Evolutionary conservation across 192 early-diverging fungal species (phyloP).

Genomic region (Mortierella alpina): DNA sequence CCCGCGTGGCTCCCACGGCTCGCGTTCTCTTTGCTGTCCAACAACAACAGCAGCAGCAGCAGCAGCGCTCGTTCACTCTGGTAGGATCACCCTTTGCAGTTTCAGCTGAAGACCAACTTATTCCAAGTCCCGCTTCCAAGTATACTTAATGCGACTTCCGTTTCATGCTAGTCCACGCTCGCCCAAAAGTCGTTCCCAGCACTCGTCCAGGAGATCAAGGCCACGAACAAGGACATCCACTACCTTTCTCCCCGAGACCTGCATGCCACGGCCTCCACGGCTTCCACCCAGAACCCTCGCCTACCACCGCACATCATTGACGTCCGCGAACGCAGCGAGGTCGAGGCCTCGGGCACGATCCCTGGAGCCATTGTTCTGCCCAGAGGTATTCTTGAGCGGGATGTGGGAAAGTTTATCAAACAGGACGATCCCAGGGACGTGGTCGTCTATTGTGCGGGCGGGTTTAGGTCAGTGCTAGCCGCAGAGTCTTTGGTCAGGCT

Average conservation of each 20-base stretch:
- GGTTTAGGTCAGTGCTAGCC: constrained; percentile 59
- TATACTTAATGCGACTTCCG: neutral
- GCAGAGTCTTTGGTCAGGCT: constrained; percentile 61
- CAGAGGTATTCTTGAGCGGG: constrained; percentile 59
- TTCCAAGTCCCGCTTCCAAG: neutral
- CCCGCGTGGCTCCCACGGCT: neutral
- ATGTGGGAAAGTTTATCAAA: constrained; percentile 57
- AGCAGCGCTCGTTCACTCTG: constrained; percentile 22
- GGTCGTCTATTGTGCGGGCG: constrained; percentile 68
- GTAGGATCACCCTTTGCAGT: constrained; percentile 3
- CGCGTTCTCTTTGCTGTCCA: neutral
- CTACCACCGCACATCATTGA: constrained; percentile 55
- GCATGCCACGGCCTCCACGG: constrained; percentile 1
- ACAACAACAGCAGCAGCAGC: neutral
- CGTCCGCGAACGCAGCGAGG: constrained; percentile 61
- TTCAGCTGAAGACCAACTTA: neutral
- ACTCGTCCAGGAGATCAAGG: constrained; percentile 43
- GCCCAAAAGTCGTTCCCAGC: constrained; percentile 41
- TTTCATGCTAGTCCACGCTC: constrained; percentile 11
- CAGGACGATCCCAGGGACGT: constrained; percentile 55
- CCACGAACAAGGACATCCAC: constrained; percentile 45
- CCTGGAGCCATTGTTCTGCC: constrained; percentile 61
- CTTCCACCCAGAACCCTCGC: constrained; percentile 8
- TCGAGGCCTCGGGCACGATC: constrained; percentile 54
- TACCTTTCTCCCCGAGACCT: constrained; percentile 42